Base-by-base conservation (phyloP, 2,329 filamentous ascomycete species). In the Ophiostoma populinum region DNA sequence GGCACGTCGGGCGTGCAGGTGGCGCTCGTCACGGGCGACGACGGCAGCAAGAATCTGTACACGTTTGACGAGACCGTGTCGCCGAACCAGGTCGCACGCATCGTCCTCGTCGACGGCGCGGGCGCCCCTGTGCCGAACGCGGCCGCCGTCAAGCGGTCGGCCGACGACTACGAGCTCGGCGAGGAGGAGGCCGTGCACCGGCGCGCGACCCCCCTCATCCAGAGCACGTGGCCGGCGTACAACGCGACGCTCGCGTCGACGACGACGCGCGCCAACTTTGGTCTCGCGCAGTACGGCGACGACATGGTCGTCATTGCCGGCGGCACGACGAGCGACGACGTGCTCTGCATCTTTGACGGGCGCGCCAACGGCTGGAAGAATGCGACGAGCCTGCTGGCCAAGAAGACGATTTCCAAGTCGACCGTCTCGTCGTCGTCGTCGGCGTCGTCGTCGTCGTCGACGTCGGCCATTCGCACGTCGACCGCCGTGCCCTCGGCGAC, bases 301-400 rank as follows among this genome's bases (percentile, higher is more conserved):
- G 80, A 78, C 4, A 57, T 76, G 43, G 70, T 87, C 2, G 78
- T 90, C 11, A 72, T 92, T 40, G 73, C 77, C n/a, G 81, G 85
- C 29, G 85, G 85, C 10, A 25, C 15, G 15, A 27, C 15, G 18
- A 53, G 61, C 6, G 54, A 60, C 6, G 67, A 80, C 40, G 66
- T 79, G 0, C 49, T 95, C 5, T 71, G 67, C 43, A 70, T 94
- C 40, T 95, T 93, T 54, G 65, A 92, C 47, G 72, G 74, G 29
- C 67, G 64, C 9, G 56, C 70, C 30, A 93, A 94, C 51, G 59
- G 63, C 30, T 95, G 87, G 87, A 55, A 79, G 16, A 75, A 93
- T 49, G 64, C 80, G 1, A 70, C 70, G 0, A 56, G 65, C 6
- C 53, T 81, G 17, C 71, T 92, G 41, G 62, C 54, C 6, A 16